These are phyloP conservation scores for Punica granatum DNA, from an alignment of 345 rosid species.

Conservation along the genomic window DNA sequence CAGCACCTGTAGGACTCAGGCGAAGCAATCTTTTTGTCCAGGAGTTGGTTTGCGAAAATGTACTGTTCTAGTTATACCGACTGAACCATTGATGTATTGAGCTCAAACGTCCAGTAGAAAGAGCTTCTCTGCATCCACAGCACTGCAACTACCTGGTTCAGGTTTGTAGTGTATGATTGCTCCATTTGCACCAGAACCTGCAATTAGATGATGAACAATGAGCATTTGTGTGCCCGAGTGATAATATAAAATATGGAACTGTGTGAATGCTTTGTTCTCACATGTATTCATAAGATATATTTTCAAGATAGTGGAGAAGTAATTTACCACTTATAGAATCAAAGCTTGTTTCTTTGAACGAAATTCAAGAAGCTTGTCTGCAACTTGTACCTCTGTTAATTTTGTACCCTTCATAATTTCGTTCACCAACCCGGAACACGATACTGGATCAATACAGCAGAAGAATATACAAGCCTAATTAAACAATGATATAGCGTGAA, in stretches of 20 bases:
- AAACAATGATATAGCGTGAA: neutral
- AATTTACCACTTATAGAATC: slow-evolving; percentile 79
- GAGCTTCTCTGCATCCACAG: slow-evolving; percentile 62
- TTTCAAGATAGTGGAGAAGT: neutral
- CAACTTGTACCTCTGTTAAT: slow-evolving; percentile 85
- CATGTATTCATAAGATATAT: neutral
- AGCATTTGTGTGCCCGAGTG: neutral
- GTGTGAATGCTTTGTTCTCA: neutral
- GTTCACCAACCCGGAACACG: slow-evolving; percentile 82
- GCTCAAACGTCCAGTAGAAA: slow-evolving; percentile 93
- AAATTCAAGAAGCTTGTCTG: slow-evolving; percentile 77
- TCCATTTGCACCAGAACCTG: slow-evolving; percentile 96
- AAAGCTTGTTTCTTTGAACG: slow-evolving; percentile 84
- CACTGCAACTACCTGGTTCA: slow-evolving; percentile 73
- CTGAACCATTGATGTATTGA: slow-evolving; percentile 89
- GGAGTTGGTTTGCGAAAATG: slow-evolving; percentile 79
- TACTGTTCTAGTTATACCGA: slow-evolving; percentile 91
- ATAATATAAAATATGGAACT: neutral
- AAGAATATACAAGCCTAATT: neutral
- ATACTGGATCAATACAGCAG: slow-evolving; percentile 28
- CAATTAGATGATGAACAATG: slow-evolving; percentile 11
- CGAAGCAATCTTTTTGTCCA: slow-evolving; percentile 84
- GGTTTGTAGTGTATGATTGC: slow-evolving; percentile 93
- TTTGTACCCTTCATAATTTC: slow-evolving; percentile 52
- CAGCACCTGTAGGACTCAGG: slow-evolving; percentile 76